phyloP scores from a whole-genome alignment of 805 yeast genomes.

The Metschnikowia matae region DNA sequence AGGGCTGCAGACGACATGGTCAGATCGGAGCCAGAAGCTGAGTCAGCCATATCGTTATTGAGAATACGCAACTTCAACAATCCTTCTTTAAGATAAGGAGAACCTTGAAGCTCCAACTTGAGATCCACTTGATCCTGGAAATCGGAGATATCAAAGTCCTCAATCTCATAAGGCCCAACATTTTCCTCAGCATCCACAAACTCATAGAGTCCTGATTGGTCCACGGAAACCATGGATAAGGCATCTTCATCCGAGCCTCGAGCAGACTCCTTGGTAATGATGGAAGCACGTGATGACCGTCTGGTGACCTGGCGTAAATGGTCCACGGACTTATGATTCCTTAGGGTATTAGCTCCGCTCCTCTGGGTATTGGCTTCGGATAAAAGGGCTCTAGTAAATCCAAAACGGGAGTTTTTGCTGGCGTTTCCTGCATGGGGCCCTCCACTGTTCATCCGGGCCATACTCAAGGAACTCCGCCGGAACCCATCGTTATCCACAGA shows the following conservation, averaged over 20 bases:
- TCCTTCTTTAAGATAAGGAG: slow-evolving; percentile 80
- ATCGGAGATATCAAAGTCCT: slow-evolving; percentile 36
- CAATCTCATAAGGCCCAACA: slow-evolving; percentile 23
- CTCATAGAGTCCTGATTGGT: slow-evolving; percentile 22
- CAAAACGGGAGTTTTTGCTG: slow-evolving; percentile 23
- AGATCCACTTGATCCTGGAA: slow-evolving; percentile 52
- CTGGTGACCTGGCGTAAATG: slow-evolving; percentile 24
- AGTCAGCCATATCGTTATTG: slow-evolving; percentile 37
- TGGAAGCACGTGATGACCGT: slow-evolving; percentile 33
- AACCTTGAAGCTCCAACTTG: slow-evolving; percentile 61
- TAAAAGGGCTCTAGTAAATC: slow-evolving; percentile 39
- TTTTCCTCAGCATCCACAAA: slow-evolving; percentile 10
- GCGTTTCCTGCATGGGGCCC: too few species aligned
- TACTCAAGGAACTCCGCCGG: slow-evolving; percentile 25
- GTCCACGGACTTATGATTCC: slow-evolving; percentile 28
- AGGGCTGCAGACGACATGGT: slow-evolving; percentile 10
- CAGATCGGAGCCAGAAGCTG: slow-evolving; percentile 3
- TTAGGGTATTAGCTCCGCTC: slow-evolving; percentile 12
- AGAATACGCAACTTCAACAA: slow-evolving; percentile 42
- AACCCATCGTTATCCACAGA: slow-evolving; percentile 28
- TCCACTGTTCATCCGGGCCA: slow-evolving; percentile 25
- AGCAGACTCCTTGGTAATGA: slow-evolving; percentile 30
- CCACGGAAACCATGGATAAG: slow-evolving; percentile 34
- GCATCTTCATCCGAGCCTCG: slow-evolving; percentile 25
- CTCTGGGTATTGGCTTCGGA: slow-evolving; percentile 26